phyloP scores from a whole-genome alignment of 2,329 filamentous ascomycete genomes.

The Lachnellula willkommii region DNA sequence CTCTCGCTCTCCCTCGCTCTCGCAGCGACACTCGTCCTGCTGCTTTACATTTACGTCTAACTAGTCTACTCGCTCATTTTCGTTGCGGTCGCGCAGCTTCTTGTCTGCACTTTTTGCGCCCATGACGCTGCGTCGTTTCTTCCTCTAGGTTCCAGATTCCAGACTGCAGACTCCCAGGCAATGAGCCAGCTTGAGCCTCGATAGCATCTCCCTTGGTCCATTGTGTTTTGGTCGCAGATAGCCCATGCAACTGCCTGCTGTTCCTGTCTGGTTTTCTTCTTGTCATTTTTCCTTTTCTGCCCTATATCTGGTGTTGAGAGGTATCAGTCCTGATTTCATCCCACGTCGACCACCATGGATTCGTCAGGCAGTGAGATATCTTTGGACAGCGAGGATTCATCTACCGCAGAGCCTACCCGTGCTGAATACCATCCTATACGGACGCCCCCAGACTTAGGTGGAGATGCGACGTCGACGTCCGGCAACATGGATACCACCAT shows the following conservation, averaged over 20 bases:
- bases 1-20: constrained; percentile 7
- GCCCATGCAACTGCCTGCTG: constrained; percentile 21
- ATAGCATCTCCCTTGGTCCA: constrained; percentile 19
- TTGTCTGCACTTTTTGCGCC: constrained; percentile 14
- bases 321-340: constrained; percentile 6
- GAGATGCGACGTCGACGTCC: constrained; percentile 1
- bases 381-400: constrained; percentile 27
- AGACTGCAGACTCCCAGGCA: constrained; percentile 13
- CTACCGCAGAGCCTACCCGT: constrained; percentile 21
- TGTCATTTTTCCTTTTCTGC: constrained; percentile 21
- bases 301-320: constrained; percentile 4
- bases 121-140: constrained; percentile 20
- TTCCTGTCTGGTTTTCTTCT: constrained; percentile 17
- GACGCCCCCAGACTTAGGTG: constrained; percentile 8
- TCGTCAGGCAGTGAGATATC: constrained; percentile 21
- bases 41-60: constrained; percentile 8
- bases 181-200: constrained; percentile 11
- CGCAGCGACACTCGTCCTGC: constrained; percentile 15
- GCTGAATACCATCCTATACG: constrained; percentile 19
- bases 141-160: background rate
- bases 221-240: constrained; percentile 24
- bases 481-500: constrained; percentile 11
- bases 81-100: constrained; percentile 21
- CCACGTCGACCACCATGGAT: constrained; percentile 19
- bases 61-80: constrained; percentile 2